Percentiles rank a stretch among this genome's conserved stretches.
phyloP scores from a whole-genome alignment of 768 basidiomycete genomes.

The Filobasidium floriforme region DNA sequence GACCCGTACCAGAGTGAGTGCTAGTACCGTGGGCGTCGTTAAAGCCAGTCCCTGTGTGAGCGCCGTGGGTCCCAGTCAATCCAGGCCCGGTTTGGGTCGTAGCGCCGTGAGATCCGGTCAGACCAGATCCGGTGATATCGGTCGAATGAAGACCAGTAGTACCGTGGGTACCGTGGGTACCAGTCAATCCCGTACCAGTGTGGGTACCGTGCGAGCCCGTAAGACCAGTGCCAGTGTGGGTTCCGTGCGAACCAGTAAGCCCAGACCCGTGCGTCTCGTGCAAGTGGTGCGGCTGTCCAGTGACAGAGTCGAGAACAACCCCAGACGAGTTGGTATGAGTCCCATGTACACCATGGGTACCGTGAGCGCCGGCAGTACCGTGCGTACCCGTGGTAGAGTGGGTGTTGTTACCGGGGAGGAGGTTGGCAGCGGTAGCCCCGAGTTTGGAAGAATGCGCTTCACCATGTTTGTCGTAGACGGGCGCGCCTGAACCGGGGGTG shows the following conservation, averaged over 20 bases:
- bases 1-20: too few relatives aligned
- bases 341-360: not conserved
- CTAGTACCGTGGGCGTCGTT: too few relatives aligned
- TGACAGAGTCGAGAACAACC: not conserved
- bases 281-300: not conserved
- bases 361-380: slow-evolving; percentile 2
- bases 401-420: slow-evolving; percentile 3
- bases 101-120: too few relatives aligned
- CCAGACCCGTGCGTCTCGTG: not conserved
- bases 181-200: not conserved
- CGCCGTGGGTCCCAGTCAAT: too few relatives aligned
- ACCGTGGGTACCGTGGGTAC: not conserved
- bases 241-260: not conserved
- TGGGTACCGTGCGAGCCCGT: not conserved
- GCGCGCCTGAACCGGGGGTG: too few relatives aligned
- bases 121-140: too few relatives aligned
- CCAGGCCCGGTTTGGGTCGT: too few relatives aligned
- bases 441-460: not conserved
- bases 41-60: too few relatives aligned
- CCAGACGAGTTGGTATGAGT: not conserved
- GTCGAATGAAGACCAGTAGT: too few relatives aligned
- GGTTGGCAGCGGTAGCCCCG: slow-evolving; percentile 1
- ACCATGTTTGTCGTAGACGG: slow-evolving; percentile 8
- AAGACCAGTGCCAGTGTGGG: not conserved
- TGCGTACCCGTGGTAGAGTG: not conserved